phyloP scores from a whole-genome alignment of 1,139 yeast genomes.

The Taphrina pruni region DNA sequence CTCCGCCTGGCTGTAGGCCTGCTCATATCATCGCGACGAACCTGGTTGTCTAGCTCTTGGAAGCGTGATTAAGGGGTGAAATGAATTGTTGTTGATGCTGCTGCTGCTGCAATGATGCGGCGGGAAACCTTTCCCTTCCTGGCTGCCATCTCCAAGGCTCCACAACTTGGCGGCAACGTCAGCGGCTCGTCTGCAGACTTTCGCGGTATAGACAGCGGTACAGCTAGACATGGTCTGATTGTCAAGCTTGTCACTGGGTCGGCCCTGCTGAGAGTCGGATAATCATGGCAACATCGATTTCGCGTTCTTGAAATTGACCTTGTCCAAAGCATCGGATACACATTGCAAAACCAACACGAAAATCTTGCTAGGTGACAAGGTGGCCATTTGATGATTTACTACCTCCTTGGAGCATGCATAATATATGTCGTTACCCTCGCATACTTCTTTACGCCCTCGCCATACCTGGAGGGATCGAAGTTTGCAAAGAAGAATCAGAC shows the following conservation, averaged over 20 bases:
- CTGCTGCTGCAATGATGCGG: background rate
- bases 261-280: too few relatives aligned
- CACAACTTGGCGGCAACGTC: background rate
- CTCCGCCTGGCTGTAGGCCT: constrained; percentile 32
- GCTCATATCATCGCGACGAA: constrained; percentile 14
- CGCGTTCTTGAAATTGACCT: too few relatives aligned
- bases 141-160: background rate
- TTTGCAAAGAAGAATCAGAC: constrained; percentile 38
- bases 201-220: too few relatives aligned
- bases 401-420: constrained; percentile 22
- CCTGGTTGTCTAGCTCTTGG: background rate
- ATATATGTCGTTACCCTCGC: constrained; percentile 26
- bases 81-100: background rate
- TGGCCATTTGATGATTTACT: constrained; percentile 11
- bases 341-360: too few relatives aligned
- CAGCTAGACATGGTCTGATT: too few relatives aligned
- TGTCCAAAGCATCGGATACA: too few relatives aligned
- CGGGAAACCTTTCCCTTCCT: constrained; percentile 10
- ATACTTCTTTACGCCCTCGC: constrained; percentile 39
- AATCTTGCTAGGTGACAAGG: background rate
- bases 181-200: background rate
- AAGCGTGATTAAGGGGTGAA: background rate
- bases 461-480: constrained; percentile 31
- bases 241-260: too few relatives aligned
- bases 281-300: too few relatives aligned